Evolutionary conservation across 2,329 filamentous ascomycete species (phyloP), one percentile per base, ranked within the genome.

Genomic region (Colletotrichum sidae): DNA sequence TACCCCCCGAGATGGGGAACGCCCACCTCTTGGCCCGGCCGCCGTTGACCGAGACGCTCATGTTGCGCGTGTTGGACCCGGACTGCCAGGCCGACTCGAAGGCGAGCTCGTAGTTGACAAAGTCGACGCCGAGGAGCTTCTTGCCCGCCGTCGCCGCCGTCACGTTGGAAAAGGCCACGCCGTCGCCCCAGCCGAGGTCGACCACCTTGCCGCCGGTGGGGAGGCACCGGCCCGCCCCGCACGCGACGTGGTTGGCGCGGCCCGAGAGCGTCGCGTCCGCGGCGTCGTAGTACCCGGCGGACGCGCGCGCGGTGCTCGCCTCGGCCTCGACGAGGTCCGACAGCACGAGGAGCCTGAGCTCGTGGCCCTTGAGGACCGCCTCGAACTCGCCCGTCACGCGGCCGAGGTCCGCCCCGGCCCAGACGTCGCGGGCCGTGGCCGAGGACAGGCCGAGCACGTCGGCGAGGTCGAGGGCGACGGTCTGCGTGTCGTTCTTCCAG

Each of bases 81-180:
- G 71, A 78, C 0, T 69, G 77, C 62, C 62, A 65, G n/a, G 62
- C 62, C 7, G 62, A 56, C 33, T 62, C 62, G 15, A 65, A 53
- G 74, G 82, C 85, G 0, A 80, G 74, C 8, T 85, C 83, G 67
- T 86, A 85, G 72, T 86, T 86, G 72, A 84, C 81, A 50, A 80
- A 85, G 69, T 84, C 81, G 11, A 86, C 71, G 1, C 80, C 81
- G 0, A 86, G 63, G 38, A 82, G 77, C 63, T 80, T 78, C 3
- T 69, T 69, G 1, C 79, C 77, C 4, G 67, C 71, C 0, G 71
- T 75, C 1, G 73, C 67, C 1, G 72, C 70, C 4, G 44, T 67
- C 9, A 80, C 75, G 1, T 71, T 71, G 3, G 72, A 62, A 53
- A 85, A 80, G 0, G 71, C 74, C n/a, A 78, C 75, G 3, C 62